Conservation (phyloP, 116 monocot species). For the Dioscorea cayenensis region DNA sequence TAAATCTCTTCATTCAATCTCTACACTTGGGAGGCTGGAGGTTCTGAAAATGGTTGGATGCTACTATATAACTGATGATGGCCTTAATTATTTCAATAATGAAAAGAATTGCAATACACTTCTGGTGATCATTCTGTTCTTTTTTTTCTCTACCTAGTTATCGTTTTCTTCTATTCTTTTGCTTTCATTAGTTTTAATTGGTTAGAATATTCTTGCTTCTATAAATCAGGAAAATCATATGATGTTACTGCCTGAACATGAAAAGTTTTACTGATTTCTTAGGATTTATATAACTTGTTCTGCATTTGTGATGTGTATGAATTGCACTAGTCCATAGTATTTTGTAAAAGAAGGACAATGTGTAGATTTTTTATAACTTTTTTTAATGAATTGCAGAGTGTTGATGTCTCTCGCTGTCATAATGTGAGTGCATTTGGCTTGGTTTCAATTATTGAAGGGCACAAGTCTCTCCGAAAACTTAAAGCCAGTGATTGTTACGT, state of each 20-base stretch:
- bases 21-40: slow-evolving; percentile 61
- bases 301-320: neutral
- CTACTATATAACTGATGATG: slow-evolving; percentile 52
- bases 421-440: slow-evolving; percentile 59
- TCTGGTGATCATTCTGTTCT: slow-evolving; percentile 25
- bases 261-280: neutral
- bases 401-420: slow-evolving; percentile 70
- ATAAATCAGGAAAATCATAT: too few species aligned
- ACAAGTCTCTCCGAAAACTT: slow-evolving; percentile 50
- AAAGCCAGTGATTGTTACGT: slow-evolving; percentile 52
- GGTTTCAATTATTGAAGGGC: slow-evolving; percentile 52
- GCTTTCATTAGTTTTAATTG: too few species aligned
- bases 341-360: neutral
- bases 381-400: slow-evolving; percentile 30
- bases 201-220: too few species aligned
- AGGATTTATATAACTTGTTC: neutral
- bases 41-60: slow-evolving; percentile 62
- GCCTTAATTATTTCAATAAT: slow-evolving; percentile 50
- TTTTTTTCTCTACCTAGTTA: neutral
- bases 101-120: slow-evolving; percentile 46
- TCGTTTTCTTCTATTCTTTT: too few species aligned
- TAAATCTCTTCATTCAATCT: slow-evolving; percentile 55
- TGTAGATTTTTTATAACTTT: neutral
- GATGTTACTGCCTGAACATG: neutral
- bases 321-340: neutral